phyloP scores from a whole-genome alignment of 768 basidiomycete species.

The Calocybe gangraenosa region DNA sequence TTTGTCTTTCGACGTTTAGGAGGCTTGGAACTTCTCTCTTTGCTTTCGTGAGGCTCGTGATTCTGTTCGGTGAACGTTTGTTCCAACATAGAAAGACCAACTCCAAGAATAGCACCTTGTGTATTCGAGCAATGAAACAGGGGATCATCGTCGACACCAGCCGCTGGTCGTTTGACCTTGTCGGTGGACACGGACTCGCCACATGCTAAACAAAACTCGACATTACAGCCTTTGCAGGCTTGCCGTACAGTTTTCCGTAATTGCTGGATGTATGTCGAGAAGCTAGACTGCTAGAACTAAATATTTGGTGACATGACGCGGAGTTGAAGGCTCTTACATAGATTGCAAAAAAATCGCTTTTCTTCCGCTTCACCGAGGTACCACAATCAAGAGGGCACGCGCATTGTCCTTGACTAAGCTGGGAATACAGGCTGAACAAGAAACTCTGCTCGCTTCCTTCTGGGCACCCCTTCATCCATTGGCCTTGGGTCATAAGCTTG shows the following conservation, averaged over 20 bases:
- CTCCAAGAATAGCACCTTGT: constrained; percentile 87
- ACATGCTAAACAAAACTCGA: constrained; percentile 70
- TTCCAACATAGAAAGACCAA: constrained; percentile 86
- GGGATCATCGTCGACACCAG: constrained; percentile 43
- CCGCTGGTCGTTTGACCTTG: constrained; percentile 39
- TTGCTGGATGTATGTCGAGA: constrained; percentile 63
- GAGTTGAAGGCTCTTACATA: constrained; percentile 51
- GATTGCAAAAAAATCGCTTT: constrained; percentile 79
- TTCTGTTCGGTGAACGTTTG: constrained; percentile 58
- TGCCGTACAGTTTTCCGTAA: constrained; percentile 54
- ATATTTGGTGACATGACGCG: constrained; percentile 9
- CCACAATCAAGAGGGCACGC: constrained; percentile 78
- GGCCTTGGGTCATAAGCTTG: constrained; percentile 78
- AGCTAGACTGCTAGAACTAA: constrained; percentile 52
- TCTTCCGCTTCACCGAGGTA: constrained; percentile 50
- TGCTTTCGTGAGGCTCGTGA: constrained; percentile 27
- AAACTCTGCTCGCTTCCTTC: constrained; percentile 89
- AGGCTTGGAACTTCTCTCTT: constrained; percentile 32
- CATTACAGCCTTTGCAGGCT: constrained; percentile 59
- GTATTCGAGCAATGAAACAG: constrained; percentile 89
- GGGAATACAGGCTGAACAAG: constrained; percentile 79
- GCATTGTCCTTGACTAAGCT: constrained; percentile 60
- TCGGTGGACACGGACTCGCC: constrained; percentile 56
- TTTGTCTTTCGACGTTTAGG: constrained; percentile 46
- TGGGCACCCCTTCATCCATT: constrained; percentile 98